A percentile compares a stretch with the other conserved stretches of the same genome.
Evolutionary conservation across 306 rosid genomes (phyloP).

Genomic region (Hippophae tibetana): DNA sequence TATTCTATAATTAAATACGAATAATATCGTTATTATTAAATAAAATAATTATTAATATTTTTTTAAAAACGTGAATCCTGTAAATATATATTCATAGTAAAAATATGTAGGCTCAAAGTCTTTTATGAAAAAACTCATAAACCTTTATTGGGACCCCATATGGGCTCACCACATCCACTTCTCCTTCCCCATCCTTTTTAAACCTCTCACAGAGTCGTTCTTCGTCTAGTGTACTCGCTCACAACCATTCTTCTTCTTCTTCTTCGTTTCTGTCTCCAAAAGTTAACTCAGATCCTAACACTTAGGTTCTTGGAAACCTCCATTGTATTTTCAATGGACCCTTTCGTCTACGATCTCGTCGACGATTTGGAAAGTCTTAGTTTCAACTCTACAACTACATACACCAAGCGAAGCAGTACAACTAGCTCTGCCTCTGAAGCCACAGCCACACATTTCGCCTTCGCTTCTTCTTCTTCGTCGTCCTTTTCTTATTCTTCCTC

Average conservation of each 20-base stretch:
- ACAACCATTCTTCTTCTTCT: background rate
- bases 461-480: conserved; percentile 1
- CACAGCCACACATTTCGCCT: conserved; percentile 21
- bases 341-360: conserved; percentile 7
- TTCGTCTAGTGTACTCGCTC: background rate
- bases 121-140: too few species aligned
- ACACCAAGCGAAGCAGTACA: conserved; percentile 4
- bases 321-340: conserved; percentile 11
- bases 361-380: conserved; percentile 18
- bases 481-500: background rate
- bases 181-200: conserved; percentile 11
- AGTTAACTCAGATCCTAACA: background rate
- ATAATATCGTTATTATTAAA: too few species aligned
- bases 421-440: conserved; percentile 1
- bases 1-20: too few species aligned
- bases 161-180: conserved; percentile 8
- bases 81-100: too few species aligned
- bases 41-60: too few species aligned
- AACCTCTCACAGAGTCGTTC: conserved; percentile 4
- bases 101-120: too few species aligned
- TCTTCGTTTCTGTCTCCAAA: background rate
- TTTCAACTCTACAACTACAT: conserved; percentile 2
- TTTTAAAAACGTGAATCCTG: too few species aligned
- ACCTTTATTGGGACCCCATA: conserved; percentile 4
- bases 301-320: background rate